Base-by-base conservation (phyloP, 2,329 filamentous ascomycete genomes). In the Colletotrichum brevisporum region DNA sequence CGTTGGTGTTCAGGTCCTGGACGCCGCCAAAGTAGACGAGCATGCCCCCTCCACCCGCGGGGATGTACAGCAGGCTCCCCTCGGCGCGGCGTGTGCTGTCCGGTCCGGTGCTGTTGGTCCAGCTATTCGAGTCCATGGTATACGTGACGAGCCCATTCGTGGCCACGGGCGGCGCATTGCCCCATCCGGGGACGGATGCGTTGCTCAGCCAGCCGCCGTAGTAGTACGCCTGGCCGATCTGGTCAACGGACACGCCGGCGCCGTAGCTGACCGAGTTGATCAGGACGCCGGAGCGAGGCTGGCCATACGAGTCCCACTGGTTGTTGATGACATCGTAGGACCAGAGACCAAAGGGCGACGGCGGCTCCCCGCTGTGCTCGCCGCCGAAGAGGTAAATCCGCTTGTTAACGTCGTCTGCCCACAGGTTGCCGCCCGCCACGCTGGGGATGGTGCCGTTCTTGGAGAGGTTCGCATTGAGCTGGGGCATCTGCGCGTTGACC, bases 21-120 rank as follows among this genome's bases (percentile, higher is more conserved):
- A 91, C 77, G 12, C 89, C 89, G 16, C 90, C 90, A 76, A 91
- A 87, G 73, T 90, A 90, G 1, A 90, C 79, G 31, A 91, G 78
- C 76, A 91, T 78, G 1, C 90, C 90, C 15, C 79, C 82, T 71
- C 90, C 86, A 15, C 88, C 88, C 5, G 86, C 85, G 1, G 89
- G 89, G 27, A 91, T 78, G 71, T 88, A 91, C 0, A 88, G 78
- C 83, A 91, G 83, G 4, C 82, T 81, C 1, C 90, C 89, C 74
- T 91, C 89, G 2, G 88, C 89, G 59, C 89, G 81, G 2, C 84
- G 83, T 13, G 80, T 76, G n/a, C 73, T 76, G 74, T 89, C 88
- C 2, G 85, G 87, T 0, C 87, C 87, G 1, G 84, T 85, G 21
- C 77, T 83, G 70, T 90, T 91, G 16, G 80, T 83, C 79, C 86